These are phyloP conservation scores for Candida oleophila DNA, from an alignment of 805 yeast genomes.

Conservation along the genomic window DNA sequence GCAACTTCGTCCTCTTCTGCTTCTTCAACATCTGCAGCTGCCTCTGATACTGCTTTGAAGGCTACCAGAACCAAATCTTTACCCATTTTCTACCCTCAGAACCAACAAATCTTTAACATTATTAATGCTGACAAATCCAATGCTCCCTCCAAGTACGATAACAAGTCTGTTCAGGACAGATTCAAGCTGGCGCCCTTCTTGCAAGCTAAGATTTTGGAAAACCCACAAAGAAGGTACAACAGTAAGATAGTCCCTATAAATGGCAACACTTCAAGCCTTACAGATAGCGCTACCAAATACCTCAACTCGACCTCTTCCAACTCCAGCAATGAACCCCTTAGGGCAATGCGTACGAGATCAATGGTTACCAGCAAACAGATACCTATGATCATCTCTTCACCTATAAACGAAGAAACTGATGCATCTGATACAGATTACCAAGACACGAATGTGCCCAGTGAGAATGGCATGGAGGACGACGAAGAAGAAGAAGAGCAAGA, in stretches of 20 bases:
- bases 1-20: constrained; percentile 1
- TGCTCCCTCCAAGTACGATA: constrained; percentile 37
- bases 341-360: constrained; percentile 44
- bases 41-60: constrained; percentile 26
- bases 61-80: constrained; percentile 45
- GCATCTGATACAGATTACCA: constrained; percentile 34
- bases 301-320: not conserved
- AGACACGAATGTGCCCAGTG: constrained; percentile 18
- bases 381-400: constrained; percentile 36
- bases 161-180: constrained; percentile 41
- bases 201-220: constrained; percentile 40
- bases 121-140: constrained; percentile 42
- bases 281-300: not conserved
- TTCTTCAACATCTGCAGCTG: not conserved
- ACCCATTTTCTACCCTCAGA: constrained; percentile 40
- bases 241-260: constrained; percentile 14
- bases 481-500: constrained; percentile 26
- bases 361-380: constrained; percentile 31
- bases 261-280: not conserved
- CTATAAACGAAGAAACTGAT: constrained; percentile 43
- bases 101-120: constrained; percentile 38
- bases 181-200: constrained; percentile 47
- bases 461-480: constrained; percentile 24
- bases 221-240: constrained; percentile 23
- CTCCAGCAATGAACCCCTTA: constrained; percentile 20